Conservation (phyloP, 2,329 filamentous ascomycete genomes). For the Colletotrichum sublineola region DNA sequence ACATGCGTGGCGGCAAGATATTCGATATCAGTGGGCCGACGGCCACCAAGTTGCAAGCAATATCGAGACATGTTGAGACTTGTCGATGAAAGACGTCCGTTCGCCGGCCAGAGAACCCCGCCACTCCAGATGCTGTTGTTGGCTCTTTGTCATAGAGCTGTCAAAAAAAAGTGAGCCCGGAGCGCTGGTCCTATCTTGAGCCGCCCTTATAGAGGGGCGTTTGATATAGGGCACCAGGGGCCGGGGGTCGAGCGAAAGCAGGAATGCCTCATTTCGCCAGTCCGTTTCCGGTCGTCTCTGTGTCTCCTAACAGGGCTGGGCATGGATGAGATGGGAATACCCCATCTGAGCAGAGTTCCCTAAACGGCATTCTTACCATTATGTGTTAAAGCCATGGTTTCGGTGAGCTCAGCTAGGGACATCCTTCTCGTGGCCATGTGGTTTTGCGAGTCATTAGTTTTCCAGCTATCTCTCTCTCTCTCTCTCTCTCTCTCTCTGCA, state of each 20-base stretch:
- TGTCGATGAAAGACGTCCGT: constrained; percentile 8
- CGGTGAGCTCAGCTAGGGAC: constrained; percentile 15
- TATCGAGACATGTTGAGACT: constrained; percentile 5
- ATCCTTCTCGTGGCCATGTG: constrained; percentile 35
- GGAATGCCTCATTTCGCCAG: constrained; percentile 31
- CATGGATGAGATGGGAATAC: constrained; percentile 2
- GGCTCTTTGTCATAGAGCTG: constrained; percentile 22
- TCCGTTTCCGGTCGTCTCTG: neutral
- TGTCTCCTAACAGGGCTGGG: constrained; percentile 35
- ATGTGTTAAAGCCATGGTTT: neutral
- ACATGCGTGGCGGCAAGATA: constrained; percentile 11
- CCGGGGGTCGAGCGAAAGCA: neutral
- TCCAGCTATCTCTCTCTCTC: neutral
- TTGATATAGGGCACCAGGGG: constrained; percentile 14
- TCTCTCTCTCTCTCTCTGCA: neutral
- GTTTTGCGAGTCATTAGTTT: constrained; percentile 36
- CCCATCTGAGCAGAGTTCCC: constrained; percentile 1
- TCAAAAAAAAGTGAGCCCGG: constrained; percentile 27
- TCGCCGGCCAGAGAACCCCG: constrained; percentile 7
- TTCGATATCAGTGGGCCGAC: neutral
- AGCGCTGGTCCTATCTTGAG: constrained; percentile 11
- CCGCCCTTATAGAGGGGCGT: neutral
- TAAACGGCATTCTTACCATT: constrained; percentile 16
- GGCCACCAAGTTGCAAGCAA: constrained; percentile 3
- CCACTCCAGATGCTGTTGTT: neutral